These are phyloP conservation scores for Auriscalpium vulgare DNA, from an alignment of 768 basidiomycete genomes.

Conservation along the genomic window DNA sequence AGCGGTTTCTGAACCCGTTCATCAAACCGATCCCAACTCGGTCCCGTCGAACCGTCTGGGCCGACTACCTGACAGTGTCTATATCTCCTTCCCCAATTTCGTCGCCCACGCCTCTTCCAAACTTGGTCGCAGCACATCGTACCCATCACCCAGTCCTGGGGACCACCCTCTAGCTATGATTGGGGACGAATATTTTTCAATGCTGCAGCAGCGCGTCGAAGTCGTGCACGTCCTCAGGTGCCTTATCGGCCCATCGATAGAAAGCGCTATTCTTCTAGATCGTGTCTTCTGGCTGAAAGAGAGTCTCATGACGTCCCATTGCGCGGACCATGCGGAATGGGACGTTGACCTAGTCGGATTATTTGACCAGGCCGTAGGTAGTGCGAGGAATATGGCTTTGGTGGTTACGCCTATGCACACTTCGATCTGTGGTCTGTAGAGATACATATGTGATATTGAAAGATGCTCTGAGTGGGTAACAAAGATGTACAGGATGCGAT, in stretches of 20 bases:
- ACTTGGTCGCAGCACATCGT: not conserved
- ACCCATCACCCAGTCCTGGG: no score
- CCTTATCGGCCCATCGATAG: constrained; percentile 59
- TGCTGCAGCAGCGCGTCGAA: constrained; percentile 37
- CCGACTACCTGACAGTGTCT: constrained; percentile 20
- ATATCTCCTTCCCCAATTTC: not conserved
- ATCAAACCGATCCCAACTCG: not conserved
- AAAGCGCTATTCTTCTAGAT: constrained; percentile 58
- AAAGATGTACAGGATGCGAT: no score
- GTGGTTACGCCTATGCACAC: not conserved
- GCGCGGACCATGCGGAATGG: not conserved
- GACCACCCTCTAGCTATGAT: no score
- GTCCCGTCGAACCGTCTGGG: constrained; percentile 1
- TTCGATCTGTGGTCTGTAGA: no score
- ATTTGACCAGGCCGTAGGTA: not conserved
- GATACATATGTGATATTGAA: no score
- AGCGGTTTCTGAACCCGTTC: not conserved
- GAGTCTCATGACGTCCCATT: constrained; percentile 11
- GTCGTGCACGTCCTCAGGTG: constrained; percentile 63
- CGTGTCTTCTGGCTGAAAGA: constrained; percentile 50
- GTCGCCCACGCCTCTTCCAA: not conserved
- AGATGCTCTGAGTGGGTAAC: no score
- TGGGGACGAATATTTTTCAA: not conserved
- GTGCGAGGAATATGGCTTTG: not conserved
- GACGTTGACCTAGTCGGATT: not conserved